Conservation (phyloP, 2,329 filamentous ascomycete genomes). For the Penicillium verrucosum region DNA sequence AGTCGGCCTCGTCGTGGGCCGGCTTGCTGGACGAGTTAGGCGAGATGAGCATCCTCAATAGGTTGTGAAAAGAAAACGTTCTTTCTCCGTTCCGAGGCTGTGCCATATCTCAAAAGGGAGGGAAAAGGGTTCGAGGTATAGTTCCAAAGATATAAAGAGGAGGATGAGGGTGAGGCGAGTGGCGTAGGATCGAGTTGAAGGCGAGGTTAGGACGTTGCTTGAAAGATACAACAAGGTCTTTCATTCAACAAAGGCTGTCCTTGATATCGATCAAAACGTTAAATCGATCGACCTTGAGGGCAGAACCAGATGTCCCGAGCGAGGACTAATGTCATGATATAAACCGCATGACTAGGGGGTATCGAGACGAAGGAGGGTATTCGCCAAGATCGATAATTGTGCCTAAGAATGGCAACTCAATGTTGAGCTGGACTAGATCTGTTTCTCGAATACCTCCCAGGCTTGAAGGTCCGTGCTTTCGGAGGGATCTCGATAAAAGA, state of each 20-base stretch:
- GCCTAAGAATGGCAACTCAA: conserved; percentile 15
- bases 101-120: conserved; percentile 27
- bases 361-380: conserved; percentile 9
- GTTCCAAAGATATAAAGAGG: neutral
- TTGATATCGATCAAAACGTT: conserved; percentile 28
- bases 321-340: conserved; percentile 46
- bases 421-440: conserved; percentile 10
- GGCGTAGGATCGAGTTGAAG: conserved; percentile 16
- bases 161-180: conserved; percentile 6
- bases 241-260: conserved; percentile 23
- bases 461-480: conserved; percentile 9
- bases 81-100: conserved; percentile 32
- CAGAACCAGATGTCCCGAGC: conserved; percentile 31
- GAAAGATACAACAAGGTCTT: conserved; percentile 14
- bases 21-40: conserved; percentile 40
- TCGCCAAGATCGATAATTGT: conserved; percentile 22
- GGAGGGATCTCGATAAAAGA: neutral
- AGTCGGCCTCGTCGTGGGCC: conserved; percentile 57
- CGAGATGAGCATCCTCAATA: conserved; percentile 46
- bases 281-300: conserved; percentile 29
- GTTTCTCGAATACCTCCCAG: conserved; percentile 15
- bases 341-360: conserved; percentile 33
- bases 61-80: conserved; percentile 39
- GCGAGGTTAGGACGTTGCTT: conserved; percentile 6
- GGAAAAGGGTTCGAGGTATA: conserved; percentile 7